Evolutionary conservation across 305 asterid species (phyloP), one percentile per base, ranked within the genome.

Genomic region (Andrographis paniculata): DNA sequence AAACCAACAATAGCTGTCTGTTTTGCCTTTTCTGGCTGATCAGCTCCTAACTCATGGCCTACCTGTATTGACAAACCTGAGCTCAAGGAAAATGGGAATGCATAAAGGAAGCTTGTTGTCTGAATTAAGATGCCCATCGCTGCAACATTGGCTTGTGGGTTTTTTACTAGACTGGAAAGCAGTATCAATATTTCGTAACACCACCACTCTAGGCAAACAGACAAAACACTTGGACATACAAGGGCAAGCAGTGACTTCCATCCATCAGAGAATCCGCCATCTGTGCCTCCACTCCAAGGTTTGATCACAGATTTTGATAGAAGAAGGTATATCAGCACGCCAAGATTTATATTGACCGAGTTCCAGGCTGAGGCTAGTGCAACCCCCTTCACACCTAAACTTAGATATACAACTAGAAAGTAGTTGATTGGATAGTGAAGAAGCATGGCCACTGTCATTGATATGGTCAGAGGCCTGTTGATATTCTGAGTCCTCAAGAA

Each of bases 161-260:
- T 65, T 48, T 63, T 59, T 39, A 77, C 41, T 4, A 63, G 63
- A 19, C 80, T 73, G 61, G 73, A 68, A 17, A 74, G 67, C 21
- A 76, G 67, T 43, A 65, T 39, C 73, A 80, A 39, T 43, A 80
- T 74, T 60, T 80, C 85, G 14, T 80, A 76, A 50, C 80, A 76
- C 82, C 85, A 80, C 91, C 86, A 77, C 72, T 74, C 82, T 24
- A 74, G 67, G 62, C 78, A 71, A 49, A 75, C 74, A 11, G 91
- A 76, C 40, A 76, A 21, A 19, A 73, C 67, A 21, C 82, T 71
- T 28, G 82, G 68, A 14, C 66, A 76, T 44, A 73, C 71, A 37
- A 76, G 74, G 48, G 63, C 41, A 14, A 69, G 59, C 33, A 74
- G 71, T 33, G 66, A 48, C 16, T n/a, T 39, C 85, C 83, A 77